phyloP scores from a whole-genome alignment of 2,329 filamentous ascomycete genomes.

The Sclerotinia sclerotiorum region DNA sequence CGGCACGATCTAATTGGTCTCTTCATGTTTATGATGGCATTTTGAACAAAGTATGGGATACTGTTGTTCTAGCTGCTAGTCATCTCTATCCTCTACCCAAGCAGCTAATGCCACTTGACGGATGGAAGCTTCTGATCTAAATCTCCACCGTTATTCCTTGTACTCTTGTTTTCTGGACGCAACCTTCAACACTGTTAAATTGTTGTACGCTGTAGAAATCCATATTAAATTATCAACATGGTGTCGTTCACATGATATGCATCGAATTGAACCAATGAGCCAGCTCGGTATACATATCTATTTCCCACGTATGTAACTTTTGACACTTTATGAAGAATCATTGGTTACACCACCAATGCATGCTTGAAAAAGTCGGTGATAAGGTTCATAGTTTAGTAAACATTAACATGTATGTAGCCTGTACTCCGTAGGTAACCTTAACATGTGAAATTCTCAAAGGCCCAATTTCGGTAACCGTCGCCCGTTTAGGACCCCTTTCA shows the following conservation, averaged over 20 bases:
- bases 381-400: too few relatives aligned
- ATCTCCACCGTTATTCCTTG: neutral
- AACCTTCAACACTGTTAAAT: neutral
- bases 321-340: neutral
- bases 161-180: neutral
- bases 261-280: neutral
- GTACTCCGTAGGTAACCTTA: neutral
- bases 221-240: conserved; percentile 3
- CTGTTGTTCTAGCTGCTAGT: neutral
- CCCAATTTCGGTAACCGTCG: conserved; percentile 22
- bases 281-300: neutral
- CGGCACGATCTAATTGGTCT: neutral
- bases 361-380: conserved; percentile 19
- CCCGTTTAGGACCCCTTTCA: conserved; percentile 17
- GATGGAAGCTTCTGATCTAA: neutral
- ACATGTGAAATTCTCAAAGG: conserved; percentile 7
- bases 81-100: neutral
- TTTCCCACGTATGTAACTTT: neutral
- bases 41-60: neutral
- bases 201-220: neutral
- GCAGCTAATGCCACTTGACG: neutral
- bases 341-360: conserved; percentile 9
- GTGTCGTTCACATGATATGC: neutral
- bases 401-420: neutral
- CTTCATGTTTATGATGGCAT: neutral